Evolutionary conservation across 495 filamentous ascomycete genomes (phyloP).

Genomic region (Aspergillus bertholletiae): DNA sequence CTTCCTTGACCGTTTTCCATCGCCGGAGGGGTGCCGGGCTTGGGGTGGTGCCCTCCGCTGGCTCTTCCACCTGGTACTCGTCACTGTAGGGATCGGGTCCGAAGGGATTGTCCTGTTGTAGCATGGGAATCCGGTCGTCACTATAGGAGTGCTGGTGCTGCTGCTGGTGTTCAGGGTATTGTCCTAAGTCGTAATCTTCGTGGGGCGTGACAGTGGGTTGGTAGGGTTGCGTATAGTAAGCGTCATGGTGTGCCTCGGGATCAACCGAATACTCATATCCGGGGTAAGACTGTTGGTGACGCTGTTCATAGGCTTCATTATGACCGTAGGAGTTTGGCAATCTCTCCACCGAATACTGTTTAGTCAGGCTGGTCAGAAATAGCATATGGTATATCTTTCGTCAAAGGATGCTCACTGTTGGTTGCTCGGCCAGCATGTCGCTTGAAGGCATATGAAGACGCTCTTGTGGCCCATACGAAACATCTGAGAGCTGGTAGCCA

Average conservation of each 20-base stretch:
- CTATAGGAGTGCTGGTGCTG: constrained; percentile 46
- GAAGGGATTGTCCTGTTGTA: constrained; percentile 53
- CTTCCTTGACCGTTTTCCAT: constrained; percentile 99
- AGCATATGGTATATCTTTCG: background rate
- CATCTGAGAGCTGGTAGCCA: constrained; percentile 70
- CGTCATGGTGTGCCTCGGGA: constrained; percentile 80
- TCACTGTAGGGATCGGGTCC: constrained; percentile 51
- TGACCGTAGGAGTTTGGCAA: constrained; percentile 67
- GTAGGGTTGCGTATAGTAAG: constrained; percentile 81
- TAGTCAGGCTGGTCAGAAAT: constrained; percentile 10
- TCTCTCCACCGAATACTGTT: constrained; percentile 78
- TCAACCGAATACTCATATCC: constrained; percentile 68
- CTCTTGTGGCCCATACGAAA: constrained; percentile 49
- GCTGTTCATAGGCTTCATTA: constrained; percentile 60
- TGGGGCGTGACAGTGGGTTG: constrained; percentile 54
- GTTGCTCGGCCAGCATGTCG: constrained; percentile 68
- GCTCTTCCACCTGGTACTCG: constrained; percentile 44
- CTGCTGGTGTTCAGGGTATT: constrained; percentile 47
- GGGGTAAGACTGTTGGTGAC: constrained; percentile 41
- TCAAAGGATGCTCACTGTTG: constrained; percentile 53
- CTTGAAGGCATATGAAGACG: constrained; percentile 69
- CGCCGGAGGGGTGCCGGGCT: constrained; percentile 72
- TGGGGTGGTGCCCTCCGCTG: constrained; percentile 44
- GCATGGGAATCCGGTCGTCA: constrained; percentile 61
- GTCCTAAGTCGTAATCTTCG: constrained; percentile 54